A percentile compares a stretch with the other conserved stretches of the same genome.
Evolutionary conservation across 495 filamentous ascomycete genomes (phyloP).

Genomic region (Usnea hakonensis): DNA sequence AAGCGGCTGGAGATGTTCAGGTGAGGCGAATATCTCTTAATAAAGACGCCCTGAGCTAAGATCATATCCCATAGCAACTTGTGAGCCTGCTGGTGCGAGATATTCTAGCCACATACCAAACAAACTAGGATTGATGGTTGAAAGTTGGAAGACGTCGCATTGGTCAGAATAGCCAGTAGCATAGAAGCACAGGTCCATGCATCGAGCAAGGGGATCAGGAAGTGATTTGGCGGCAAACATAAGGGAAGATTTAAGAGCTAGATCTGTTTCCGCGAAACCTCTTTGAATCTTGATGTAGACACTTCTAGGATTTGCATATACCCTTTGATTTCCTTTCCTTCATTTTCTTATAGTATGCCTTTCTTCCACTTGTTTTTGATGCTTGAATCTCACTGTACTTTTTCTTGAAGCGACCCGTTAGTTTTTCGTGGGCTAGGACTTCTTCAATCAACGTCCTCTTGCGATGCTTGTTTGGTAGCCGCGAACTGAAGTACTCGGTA

Average conservation of each 20-base stretch:
- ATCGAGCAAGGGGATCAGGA: neutral
- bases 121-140: neutral
- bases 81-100: slow-evolving; percentile 34
- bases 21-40: slow-evolving; percentile 30
- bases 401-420: slow-evolving; percentile 53
- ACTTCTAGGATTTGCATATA: slow-evolving; percentile 6
- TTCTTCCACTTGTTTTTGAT: slow-evolving; percentile 63
- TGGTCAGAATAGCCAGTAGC: neutral
- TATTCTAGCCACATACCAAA: slow-evolving; percentile 21
- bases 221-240: too few species aligned
- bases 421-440: slow-evolving; percentile 57
- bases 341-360: slow-evolving; percentile 60
- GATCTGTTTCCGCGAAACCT: too few species aligned
- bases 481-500: slow-evolving; percentile 72
- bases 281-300: neutral
- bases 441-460: slow-evolving; percentile 91
- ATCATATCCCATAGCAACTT: slow-evolving; percentile 32
- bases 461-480: slow-evolving; percentile 76
- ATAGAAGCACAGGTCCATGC: neutral
- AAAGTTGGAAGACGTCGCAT: neutral
- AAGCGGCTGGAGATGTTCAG: slow-evolving; percentile 62
- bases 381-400: slow-evolving; percentile 65
- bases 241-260: too few species aligned
- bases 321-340: slow-evolving; percentile 47
- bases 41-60: neutral